A percentile compares a stretch with the other conserved stretches of the same genome.
These are phyloP conservation scores for Dillenia suffruticosa DNA, from an alignment of 164 flowering plant genomes.

Conservation along the genomic window DNA sequence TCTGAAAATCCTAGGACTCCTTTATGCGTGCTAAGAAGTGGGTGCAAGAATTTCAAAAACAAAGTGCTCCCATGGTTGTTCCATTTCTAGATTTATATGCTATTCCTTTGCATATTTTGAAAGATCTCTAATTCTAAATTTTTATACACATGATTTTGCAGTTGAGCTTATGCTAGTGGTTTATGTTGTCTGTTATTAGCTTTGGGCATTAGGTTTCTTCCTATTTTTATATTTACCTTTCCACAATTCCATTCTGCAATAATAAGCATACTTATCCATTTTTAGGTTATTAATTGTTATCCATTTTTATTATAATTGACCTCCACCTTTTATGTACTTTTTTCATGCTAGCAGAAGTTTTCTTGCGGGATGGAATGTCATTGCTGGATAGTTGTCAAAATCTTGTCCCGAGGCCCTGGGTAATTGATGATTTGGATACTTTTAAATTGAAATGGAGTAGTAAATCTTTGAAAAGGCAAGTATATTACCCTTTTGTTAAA, in stretches of 20 bases:
- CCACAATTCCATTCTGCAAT: background rate
- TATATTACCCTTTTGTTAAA: background rate
- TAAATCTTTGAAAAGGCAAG: constrained; percentile 84
- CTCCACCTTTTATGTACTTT: background rate
- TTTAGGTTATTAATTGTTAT: no score
- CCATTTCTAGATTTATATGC: background rate
- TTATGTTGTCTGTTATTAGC: no score
- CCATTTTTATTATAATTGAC: no score
- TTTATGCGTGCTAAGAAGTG: constrained; percentile 64
- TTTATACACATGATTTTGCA: no score
- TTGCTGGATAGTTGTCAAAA: constrained; percentile 91
- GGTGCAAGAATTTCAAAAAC: constrained; percentile 69
- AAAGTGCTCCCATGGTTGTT: constrained; percentile 29
- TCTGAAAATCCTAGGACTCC: constrained; percentile 37
- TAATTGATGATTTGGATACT: constrained; percentile 84
- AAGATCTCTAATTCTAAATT: no score
- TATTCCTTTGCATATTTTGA: no score
- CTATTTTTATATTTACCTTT: background rate
- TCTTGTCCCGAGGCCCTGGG: constrained; percentile 97
- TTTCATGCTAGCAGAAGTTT: constrained; percentile 97
- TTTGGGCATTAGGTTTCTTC: no score
- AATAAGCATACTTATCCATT: background rate
- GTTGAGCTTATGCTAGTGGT: no score
- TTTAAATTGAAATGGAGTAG: constrained; percentile 73
- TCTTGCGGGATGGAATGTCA: constrained; percentile 96